phyloP scores from a whole-genome alignment of 257 asterid genomes.

The Orobanche coerulescens region DNA sequence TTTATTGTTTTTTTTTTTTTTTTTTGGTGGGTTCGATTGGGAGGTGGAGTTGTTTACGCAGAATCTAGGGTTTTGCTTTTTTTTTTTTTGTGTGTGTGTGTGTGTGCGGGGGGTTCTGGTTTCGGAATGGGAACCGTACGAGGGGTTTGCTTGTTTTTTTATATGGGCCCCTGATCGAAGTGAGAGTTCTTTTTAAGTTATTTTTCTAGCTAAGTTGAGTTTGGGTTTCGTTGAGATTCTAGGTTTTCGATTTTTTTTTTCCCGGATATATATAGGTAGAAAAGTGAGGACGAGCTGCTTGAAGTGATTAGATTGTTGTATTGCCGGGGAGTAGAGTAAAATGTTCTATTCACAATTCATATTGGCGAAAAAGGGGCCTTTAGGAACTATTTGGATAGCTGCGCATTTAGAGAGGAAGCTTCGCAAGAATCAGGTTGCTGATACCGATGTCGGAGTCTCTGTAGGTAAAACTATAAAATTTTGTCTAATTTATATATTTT shows the following conservation, averaged over 20 bases:
- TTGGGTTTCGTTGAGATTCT: conserved; percentile 16
- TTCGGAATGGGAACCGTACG: conserved; percentile 22
- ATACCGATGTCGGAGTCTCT: conserved; percentile 92
- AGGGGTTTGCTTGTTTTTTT: conserved; percentile 15
- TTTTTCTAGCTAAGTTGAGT: conserved; percentile 7
- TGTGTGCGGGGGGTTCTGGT: background rate
- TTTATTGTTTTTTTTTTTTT: background rate
- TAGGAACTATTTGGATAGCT: conserved; percentile 98
- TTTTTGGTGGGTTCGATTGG: conserved; percentile 12
- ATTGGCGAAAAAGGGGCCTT: conserved; percentile 95
- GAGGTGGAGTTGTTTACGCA: conserved; percentile 9
- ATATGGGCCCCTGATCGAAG: conserved; percentile 33
- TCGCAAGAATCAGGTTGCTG: conserved; percentile 97
- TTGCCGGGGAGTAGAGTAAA: conserved; percentile 19
- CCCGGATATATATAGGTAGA: background rate
- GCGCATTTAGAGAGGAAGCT: conserved; percentile 97
- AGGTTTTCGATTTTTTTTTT: conserved; percentile 16
- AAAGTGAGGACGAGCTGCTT: background rate
- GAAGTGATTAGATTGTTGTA: conserved; percentile 11
- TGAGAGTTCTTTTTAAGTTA: conserved; percentile 9
- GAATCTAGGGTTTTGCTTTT: conserved; percentile 27
- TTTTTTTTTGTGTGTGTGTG: too few species aligned
- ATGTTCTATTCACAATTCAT: conserved; percentile 97
- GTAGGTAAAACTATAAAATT: conserved; percentile 52
- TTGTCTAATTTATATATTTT: too few species aligned